Base-by-base conservation (phyloP, 352 stramenopile genomes). In the Elongisporangium undulatum region DNA sequence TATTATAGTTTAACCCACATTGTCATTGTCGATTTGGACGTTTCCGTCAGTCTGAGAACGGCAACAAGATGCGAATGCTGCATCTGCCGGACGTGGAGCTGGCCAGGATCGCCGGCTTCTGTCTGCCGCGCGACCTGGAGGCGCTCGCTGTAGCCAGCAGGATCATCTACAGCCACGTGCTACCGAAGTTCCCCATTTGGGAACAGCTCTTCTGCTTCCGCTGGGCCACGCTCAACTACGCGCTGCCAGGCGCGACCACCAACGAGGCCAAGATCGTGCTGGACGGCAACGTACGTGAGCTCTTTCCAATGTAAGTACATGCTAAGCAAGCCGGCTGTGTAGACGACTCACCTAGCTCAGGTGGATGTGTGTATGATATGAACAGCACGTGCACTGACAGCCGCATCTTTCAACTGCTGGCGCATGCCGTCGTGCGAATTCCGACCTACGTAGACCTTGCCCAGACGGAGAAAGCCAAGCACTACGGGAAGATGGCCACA, bases 171-270 rank as follows among this genome's bases (percentile, higher is more conserved):
- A 51, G 58, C 51, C 49, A 29, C 2, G 68, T 75, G 15, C 58
- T 75, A 52, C 68, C 68, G 38, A 64, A 51, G 51, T 75, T 75
- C 53, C 68, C 68, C 34, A 61, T 75, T 19, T 75, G 68, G 68
- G 62, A 67, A 22, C 49, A 61, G 52, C 58, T 75, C 21, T 75
- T 72, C 68, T 67, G 61, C 29, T 61, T 63, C 20, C 68, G 61
- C 48, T 75, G 68, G 68, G 64, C 69, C 55, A 65, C 64, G 34
- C 59, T 75, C 52, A 75, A 75, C 64, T 75, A 72, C 58, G 51
- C 54, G 21, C 49, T 75, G 49, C 57, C 61, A 0, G 68, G 68
- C 3, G 64, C 61, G 16, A 26, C 52, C 0, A 54, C 15, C 21
- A 65, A 62, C 29, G 38, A 22, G 22, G 58, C 65, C 24, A 52